Evolutionary conservation across 192 early-diverging fungal genomes (phyloP).

Genomic region (Coemansia sp.): DNA sequence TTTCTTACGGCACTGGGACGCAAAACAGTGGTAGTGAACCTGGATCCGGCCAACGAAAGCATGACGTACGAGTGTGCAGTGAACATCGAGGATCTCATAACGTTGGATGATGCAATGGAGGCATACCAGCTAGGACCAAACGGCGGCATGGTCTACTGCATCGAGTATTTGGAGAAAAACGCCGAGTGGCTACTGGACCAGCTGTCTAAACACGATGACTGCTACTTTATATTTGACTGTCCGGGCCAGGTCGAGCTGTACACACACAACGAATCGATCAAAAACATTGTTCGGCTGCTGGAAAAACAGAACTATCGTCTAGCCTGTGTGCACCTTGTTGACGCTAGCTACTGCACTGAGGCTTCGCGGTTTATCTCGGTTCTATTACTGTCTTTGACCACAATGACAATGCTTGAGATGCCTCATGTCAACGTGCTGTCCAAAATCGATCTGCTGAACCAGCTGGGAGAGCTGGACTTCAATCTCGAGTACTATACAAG

Average conservation of each 20-base stretch:
- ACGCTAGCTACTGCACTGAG: slow-evolving; percentile 91
- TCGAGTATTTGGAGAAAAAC: slow-evolving; percentile 92
- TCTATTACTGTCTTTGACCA: slow-evolving; percentile 83
- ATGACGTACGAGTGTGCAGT: slow-evolving; percentile 79
- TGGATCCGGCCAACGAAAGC: slow-evolving; percentile 96
- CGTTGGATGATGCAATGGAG: slow-evolving; percentile 90
- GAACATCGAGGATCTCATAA: slow-evolving; percentile 88
- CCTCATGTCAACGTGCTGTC: slow-evolving; percentile 97
- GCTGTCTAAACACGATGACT: slow-evolving; percentile 57
- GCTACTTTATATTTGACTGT: slow-evolving; percentile 95
- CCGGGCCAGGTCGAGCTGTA: slow-evolving; percentile 98
- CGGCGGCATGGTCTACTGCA: slow-evolving; percentile 94
- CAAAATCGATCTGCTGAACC: slow-evolving; percentile 88
- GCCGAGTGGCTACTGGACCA: slow-evolving; percentile 87
- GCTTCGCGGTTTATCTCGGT: slow-evolving; percentile 92
- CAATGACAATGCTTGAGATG: slow-evolving; percentile 91
- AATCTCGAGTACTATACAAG: slow-evolving; percentile 94
- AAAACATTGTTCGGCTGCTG: slow-evolving; percentile 70
- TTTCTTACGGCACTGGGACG: slow-evolving; percentile 78
- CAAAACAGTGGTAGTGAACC: slow-evolving; percentile 87
- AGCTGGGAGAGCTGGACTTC: slow-evolving; percentile 73
- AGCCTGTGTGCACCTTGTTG: slow-evolving; percentile 81
- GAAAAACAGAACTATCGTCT: slow-evolving; percentile 67
- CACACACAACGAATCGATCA: slow-evolving; percentile 87
- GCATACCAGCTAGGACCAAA: slow-evolving; percentile 90